phyloP scores from a whole-genome alignment of 371 early-diverging fungal genomes.

The Conidiobolus incongruus region DNA sequence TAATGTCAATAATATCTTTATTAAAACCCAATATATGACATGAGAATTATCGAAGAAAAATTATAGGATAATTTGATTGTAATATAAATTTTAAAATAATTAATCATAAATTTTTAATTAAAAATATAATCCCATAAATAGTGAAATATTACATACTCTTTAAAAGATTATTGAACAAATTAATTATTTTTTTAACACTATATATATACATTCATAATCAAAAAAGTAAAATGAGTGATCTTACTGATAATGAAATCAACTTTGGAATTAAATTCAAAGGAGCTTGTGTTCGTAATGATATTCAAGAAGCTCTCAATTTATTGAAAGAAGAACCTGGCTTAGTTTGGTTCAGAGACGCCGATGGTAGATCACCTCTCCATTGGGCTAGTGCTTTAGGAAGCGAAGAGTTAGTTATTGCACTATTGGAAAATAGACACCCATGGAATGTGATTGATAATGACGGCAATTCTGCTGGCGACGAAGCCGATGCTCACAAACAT shows the following conservation, averaged over 20 bases:
- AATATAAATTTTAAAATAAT: too few species aligned
- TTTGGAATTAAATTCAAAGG: background rate
- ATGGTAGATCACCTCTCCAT: constrained; percentile 1
- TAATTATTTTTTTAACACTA: too few species aligned
- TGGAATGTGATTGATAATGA: constrained; percentile 50
- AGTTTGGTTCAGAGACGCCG: constrained; percentile 3
- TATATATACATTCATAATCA: too few species aligned
- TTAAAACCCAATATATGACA: too few species aligned
- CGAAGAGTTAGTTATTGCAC: constrained; percentile 11
- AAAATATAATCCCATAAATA: too few species aligned
- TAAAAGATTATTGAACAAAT: too few species aligned
- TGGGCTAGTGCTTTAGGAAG: constrained; percentile 1
- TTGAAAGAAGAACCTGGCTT: constrained; percentile 2
- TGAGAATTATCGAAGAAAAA: too few species aligned
- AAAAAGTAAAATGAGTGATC: too few species aligned
- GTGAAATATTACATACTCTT: too few species aligned
- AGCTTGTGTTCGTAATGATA: background rate
- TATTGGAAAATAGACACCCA: constrained; percentile 27
- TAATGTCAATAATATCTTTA: too few species aligned
- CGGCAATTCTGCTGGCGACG: constrained; percentile 40
- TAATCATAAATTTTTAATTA: too few species aligned
- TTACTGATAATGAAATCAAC: background rate
- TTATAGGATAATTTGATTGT: too few species aligned
- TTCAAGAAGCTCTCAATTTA: background rate
- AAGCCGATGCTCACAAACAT: constrained; percentile 27